phyloP scores from a whole-genome alignment of 345 rosid genomes.

The Syzygium aromaticum region DNA sequence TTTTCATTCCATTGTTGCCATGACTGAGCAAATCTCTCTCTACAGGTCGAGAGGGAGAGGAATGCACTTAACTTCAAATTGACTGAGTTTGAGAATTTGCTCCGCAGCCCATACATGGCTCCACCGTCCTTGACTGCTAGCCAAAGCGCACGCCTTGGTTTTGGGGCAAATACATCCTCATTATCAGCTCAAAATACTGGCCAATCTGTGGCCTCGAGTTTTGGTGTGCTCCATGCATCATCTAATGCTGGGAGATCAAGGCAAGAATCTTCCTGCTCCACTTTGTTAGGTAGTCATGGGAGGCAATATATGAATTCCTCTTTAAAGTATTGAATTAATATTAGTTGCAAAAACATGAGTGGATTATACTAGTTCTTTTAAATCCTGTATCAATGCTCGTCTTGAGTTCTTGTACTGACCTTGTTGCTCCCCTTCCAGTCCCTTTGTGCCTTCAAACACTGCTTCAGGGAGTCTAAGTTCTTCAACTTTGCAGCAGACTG shows the following conservation, averaged over 20 bases:
- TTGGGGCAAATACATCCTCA: conserved; percentile 20
- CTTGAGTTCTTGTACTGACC: not conserved
- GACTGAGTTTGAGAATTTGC: conserved; percentile 55
- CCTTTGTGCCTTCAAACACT: conserved; percentile 14
- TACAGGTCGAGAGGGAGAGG: conserved; percentile 78
- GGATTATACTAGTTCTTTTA: not conserved
- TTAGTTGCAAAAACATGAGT: not conserved
- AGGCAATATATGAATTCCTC: not conserved
- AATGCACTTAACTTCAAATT: conserved; percentile 47
- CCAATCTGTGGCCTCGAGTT: conserved; percentile 37
- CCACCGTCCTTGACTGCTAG: conserved; percentile 14
- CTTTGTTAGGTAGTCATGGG: not conserved
- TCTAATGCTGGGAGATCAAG: not conserved
- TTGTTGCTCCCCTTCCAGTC: not conserved
- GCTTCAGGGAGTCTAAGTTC: conserved; percentile 34
- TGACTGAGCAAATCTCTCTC: not conserved
- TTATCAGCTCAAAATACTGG: conserved; percentile 28
- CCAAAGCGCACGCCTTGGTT: conserved; percentile 17
- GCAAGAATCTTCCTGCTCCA: not conserved
- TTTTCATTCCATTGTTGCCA: not conserved
- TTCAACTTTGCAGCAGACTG: conserved; percentile 30
- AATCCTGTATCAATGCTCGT: not conserved
- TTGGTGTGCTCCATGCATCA: conserved; percentile 21
- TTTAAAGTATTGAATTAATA: not conserved
- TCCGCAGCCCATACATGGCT: conserved; percentile 43